phyloP scores from a whole-genome alignment of 257 asterid genomes.

The Petunia axillaris region DNA sequence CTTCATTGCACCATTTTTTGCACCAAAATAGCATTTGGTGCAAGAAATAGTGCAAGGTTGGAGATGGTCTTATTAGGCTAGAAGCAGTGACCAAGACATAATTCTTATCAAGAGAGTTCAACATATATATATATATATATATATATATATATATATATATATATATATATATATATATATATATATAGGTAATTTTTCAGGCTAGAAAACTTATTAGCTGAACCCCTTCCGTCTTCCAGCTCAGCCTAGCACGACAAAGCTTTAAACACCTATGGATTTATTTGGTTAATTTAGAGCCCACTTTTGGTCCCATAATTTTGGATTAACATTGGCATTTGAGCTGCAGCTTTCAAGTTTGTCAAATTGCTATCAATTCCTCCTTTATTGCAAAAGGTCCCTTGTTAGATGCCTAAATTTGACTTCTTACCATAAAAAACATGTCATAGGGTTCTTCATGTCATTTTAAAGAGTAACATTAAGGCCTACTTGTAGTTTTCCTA shows the following conservation, averaged over 20 bases:
- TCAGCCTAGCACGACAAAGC: not conserved
- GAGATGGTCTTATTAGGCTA: too few species aligned
- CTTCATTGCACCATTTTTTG: too few species aligned
- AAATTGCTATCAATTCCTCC: slow-evolving; percentile 11
- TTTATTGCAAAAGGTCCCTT: slow-evolving; percentile 9
- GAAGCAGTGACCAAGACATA: too few species aligned
- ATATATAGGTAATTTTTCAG: too few species aligned
- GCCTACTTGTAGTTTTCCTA: not conserved
- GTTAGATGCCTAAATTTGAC: not conserved
- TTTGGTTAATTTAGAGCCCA: slow-evolving; percentile 25
- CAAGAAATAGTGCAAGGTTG: too few species aligned
- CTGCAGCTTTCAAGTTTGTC: not conserved
- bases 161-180: too few species aligned
- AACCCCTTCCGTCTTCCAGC: too few species aligned
- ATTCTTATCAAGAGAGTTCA: too few species aligned
- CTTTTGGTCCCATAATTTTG: slow-evolving; percentile 12
- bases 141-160: too few species aligned
- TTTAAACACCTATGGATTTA: not conserved
- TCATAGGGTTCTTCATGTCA: not conserved
- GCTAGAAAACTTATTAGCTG: too few species aligned
- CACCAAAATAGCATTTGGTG: too few species aligned
- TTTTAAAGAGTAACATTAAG: slow-evolving; percentile 24
- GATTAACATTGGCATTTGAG: slow-evolving; percentile 1
- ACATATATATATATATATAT: too few species aligned
- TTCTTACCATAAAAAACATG: slow-evolving; percentile 13